phyloP scores from a whole-genome alignment of 1,284 basidiomycete genomes.

The Sporisorium reilianum region DNA sequence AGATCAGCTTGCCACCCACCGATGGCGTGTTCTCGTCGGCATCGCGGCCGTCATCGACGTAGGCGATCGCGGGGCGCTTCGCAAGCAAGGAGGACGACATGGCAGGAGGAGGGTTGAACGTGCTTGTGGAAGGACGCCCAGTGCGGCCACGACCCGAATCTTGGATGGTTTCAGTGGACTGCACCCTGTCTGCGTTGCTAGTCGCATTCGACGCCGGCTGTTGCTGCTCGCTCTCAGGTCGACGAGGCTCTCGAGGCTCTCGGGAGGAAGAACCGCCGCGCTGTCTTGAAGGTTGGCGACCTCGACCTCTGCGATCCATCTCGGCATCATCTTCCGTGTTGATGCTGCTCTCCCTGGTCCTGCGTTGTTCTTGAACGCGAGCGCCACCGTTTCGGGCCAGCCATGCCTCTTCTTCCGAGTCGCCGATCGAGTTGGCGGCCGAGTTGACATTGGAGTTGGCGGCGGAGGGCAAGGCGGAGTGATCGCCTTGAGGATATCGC shows the following conservation, averaged over 20 bases:
- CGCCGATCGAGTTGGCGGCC: slow-evolving; percentile 41
- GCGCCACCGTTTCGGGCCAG: slow-evolving; percentile 9
- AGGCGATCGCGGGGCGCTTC: slow-evolving; percentile 41
- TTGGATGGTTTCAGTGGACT: slow-evolving; percentile 11
- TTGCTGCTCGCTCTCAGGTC: slow-evolving; percentile 11
- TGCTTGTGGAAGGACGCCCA: slow-evolving; percentile 9
- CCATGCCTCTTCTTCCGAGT: slow-evolving; percentile 42
- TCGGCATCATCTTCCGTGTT: slow-evolving; percentile 42
- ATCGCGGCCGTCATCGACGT: slow-evolving; percentile 43
- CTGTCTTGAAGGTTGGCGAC: slow-evolving; percentile 31
- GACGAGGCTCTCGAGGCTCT: slow-evolving; percentile 27
- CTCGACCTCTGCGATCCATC: slow-evolving; percentile 39
- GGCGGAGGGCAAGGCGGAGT: slow-evolving; percentile 57
- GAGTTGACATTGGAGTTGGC: slow-evolving; percentile 51
- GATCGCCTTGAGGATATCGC: slow-evolving; percentile 61
- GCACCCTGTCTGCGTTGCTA: not conserved
- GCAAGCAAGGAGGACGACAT: slow-evolving; percentile 42
- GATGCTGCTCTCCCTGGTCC: slow-evolving; percentile 27
- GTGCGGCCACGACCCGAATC: slow-evolving; percentile 26
- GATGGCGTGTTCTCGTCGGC: slow-evolving; percentile 48
- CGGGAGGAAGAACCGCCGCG: slow-evolving; percentile 29
- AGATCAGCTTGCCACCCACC: slow-evolving; percentile 47
- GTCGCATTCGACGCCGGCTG: not conserved
- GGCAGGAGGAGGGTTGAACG: slow-evolving; percentile 34
- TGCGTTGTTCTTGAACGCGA: slow-evolving; percentile 3